Conservation (phyloP, 2,329 filamentous ascomycete genomes). For the Aureobasidium sp. region DNA sequence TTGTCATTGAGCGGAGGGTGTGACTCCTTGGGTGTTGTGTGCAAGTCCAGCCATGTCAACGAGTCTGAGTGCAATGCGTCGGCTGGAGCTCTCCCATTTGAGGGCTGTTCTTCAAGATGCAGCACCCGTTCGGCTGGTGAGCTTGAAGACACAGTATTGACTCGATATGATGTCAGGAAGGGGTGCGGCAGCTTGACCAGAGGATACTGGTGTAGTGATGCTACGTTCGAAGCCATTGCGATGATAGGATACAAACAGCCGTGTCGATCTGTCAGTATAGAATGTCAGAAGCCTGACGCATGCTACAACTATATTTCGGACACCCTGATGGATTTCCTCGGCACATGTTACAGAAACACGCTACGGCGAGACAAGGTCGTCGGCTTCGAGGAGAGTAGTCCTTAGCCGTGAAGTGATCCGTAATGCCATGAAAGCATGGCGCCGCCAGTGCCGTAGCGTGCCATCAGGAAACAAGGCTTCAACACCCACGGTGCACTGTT, state of each 20-base stretch:
- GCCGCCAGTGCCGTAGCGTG: constrained; percentile 3
- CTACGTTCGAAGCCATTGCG: neutral
- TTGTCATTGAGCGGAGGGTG: constrained; percentile 27
- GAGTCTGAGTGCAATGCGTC: constrained; percentile 35
- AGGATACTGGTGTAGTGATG: constrained; percentile 3
- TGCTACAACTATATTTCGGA: neutral
- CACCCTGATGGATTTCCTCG: constrained; percentile 11
- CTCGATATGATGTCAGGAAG: constrained; percentile 39
- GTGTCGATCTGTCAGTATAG: neutral
- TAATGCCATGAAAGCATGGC: neutral
- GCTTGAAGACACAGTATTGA: constrained; percentile 27
- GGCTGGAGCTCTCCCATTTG: constrained; percentile 28
- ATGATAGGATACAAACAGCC: neutral
- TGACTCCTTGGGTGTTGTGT: constrained; percentile 22
- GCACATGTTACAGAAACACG: neutral
- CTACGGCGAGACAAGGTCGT: neutral
- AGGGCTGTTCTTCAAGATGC: constrained; percentile 31
- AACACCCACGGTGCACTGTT: neutral
- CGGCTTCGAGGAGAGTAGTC: neutral
- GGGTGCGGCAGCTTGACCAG: constrained; percentile 42
- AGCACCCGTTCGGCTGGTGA: constrained; percentile 28
- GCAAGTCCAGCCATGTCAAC: constrained; percentile 34
- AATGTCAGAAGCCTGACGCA: neutral
- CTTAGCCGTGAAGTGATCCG: neutral
- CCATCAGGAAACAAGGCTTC: neutral